Evolutionary conservation across 164 flowering plant genomes (phyloP), one percentile per base, ranked within the genome.

Genomic region (Berberis thunbergii): DNA sequence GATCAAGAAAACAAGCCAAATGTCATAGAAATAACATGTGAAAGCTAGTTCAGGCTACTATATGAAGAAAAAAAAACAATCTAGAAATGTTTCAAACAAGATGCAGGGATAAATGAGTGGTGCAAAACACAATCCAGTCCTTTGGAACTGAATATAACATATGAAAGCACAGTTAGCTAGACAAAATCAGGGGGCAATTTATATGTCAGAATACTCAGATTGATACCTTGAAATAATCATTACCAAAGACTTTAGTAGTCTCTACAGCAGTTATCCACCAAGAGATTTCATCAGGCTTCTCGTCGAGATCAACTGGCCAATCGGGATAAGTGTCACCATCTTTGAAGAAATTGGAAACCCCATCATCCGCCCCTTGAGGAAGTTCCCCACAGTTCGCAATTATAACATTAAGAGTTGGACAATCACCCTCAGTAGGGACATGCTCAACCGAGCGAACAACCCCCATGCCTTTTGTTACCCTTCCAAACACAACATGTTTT

Each of bases 281-380:
- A 43, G 83, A 67, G 44, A 89, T 71, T 13, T 84, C 91, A 46
- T 69, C 65, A 7, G 89, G 76, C 66, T 79, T 86, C 71, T 74
- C 76, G 69, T 85, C 86, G 54, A 95, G 82, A 57, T 95, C 97
- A 81, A 77, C 75, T 52, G 97, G 91, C 97, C 96, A 94, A 72
- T 91, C 97, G 66, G 99, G 92, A 73, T 76, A 80, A 54, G 70
- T 66, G 69, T 94, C 99, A 70, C 99, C 99, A 75, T 94, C 99
- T 55, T 82, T 85, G 66, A 91, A 95, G 69, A 95, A 84, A 67
- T 95, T 81, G 52, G 75, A 64, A 40, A 77, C 64, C 43, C 99
- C 97, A 77, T 87, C 89, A 78, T 91, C 96, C 52, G 42, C 85
- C 9, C 92, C 99, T 63, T 88, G 91, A 3, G 82, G 86, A 74